Conservation (phyloP, 192 early-diverging fungal genomes). For the Coemansia sp. region DNA sequence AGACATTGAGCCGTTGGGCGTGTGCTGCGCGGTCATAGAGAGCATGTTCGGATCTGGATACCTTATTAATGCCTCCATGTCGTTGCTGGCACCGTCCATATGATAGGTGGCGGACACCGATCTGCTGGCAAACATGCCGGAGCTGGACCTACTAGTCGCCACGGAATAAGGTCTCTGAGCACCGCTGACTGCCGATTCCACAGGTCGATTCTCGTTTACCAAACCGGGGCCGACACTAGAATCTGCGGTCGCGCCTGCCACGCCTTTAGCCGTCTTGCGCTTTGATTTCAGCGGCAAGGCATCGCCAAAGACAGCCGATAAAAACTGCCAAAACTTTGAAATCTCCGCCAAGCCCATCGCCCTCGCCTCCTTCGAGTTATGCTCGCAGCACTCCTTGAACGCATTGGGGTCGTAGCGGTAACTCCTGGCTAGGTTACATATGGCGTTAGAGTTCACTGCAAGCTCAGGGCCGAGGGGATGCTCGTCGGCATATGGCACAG, state of each 20-base stretch:
- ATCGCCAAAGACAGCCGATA: constrained; percentile 42
- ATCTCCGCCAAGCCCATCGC: constrained; percentile 20
- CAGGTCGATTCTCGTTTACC: not conserved
- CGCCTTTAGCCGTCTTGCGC: constrained; percentile 5
- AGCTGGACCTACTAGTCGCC: constrained; percentile 47
- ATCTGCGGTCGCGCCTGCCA: not conserved
- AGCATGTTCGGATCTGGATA: constrained; percentile 1
- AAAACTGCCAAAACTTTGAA: constrained; percentile 49
- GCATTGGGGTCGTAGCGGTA: constrained; percentile 50
- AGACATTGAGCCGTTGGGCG: not conserved
- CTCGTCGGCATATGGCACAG: constrained; percentile 46
- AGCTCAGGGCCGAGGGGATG: constrained; percentile 28
- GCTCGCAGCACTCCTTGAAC: constrained; percentile 40
- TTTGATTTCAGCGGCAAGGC: constrained; percentile 30
- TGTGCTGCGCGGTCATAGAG: not conserved
- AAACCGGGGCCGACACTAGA: not conserved
- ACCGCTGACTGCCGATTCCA: not conserved
- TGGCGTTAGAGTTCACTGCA: constrained; percentile 13
- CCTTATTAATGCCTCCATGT: constrained; percentile 25
- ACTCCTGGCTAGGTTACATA: constrained; percentile 33
- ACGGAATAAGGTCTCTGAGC: constrained; percentile 9
- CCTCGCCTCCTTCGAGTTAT: constrained; percentile 21
- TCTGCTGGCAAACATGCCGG: constrained; percentile 44
- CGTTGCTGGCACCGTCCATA: constrained; percentile 22
- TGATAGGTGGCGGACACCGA: constrained; percentile 24